Base-by-base conservation (phyloP, 345 rosid genomes). In the Conringia planisiliqua region DNA sequence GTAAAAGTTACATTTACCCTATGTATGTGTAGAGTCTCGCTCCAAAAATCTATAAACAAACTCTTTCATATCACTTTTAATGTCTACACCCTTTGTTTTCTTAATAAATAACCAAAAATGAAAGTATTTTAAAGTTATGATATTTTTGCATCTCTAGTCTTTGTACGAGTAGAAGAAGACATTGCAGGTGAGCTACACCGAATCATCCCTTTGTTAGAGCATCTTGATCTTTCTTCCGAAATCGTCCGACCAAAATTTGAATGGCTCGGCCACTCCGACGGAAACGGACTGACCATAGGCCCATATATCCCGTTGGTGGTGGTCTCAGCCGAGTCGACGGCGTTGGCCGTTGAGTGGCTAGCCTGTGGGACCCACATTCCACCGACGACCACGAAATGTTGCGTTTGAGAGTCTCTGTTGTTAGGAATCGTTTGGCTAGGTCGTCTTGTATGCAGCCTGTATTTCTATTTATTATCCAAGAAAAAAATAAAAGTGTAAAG, bases 311-410 rank as follows among this genome's bases (percentile, higher is more conserved):
- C 57, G 30, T 27, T 27, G 4, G 83, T 60, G 20, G 79, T 83
- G 68, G 83, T 89, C 29, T 73, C 52, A 44, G 68, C 80, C 46
- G 68, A 7, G 20, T 30, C 85, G 47, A 18, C 56, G n/a, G 63
- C 7, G 22, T 66, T 72, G 43, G 82, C 86, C 1, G 89, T 82
- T 50, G 87, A 76, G 29, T 87, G 84, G 35, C 79, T 90, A 10
- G 79, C 70, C 1, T 92, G 88, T 3, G 88, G 90, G 51, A 88
- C 80, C 98, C 98, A 94, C 66, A 91, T 83, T 47, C 97, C 96
- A 16, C 96, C 93, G 5, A 94, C 96, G 68, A 91, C 95, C 64
- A 94, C 83, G 52, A 91, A 87, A 59, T 91, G 98, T 20, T 95
- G 96, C 38, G 82, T 81, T 81, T 86, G 95, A 24, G 85, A 60